A percentile compares a stretch with the other conserved stretches of the same genome.
These are phyloP conservation scores for Sclerotinia subarctica DNA, from an alignment of 2,329 filamentous ascomycete genomes.

Conservation along the genomic window DNA sequence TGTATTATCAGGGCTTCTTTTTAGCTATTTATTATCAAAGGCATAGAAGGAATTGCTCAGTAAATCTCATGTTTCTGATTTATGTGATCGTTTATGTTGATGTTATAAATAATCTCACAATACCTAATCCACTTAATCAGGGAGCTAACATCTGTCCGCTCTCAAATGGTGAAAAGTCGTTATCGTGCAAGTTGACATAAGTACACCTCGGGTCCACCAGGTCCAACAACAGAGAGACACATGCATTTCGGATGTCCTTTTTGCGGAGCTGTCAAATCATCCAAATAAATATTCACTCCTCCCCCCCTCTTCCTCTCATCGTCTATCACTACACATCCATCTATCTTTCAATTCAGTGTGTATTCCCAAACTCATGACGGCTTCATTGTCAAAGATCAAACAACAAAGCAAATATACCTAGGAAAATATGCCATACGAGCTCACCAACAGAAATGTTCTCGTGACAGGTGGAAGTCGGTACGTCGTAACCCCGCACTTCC, in stretches of 20 bases:
- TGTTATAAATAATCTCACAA: too few relatives aligned
- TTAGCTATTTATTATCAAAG: constrained; percentile 36
- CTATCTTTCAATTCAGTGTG: not conserved
- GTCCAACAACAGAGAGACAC: not conserved
- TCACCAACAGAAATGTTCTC: constrained; percentile 59
- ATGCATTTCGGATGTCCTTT: not conserved
- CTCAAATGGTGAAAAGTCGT: not conserved
- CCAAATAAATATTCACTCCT: not conserved
- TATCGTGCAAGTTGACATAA: not conserved
- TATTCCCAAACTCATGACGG: not conserved
- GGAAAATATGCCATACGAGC: constrained; percentile 56
- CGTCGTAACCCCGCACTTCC: constrained; percentile 28
- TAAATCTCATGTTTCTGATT: constrained; percentile 21
- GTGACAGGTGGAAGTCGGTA: constrained; percentile 64
- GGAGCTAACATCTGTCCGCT: too few relatives aligned
- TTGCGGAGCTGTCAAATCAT: not conserved
- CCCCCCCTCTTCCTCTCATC: not conserved
- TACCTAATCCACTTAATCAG: not conserved
- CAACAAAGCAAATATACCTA: not conserved
- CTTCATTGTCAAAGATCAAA: not conserved
- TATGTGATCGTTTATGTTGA: not conserved
- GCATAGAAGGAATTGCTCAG: constrained; percentile 38
- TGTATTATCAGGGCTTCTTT: constrained; percentile 31
- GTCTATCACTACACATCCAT: not conserved
- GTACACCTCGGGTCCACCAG: not conserved